Base-by-base conservation (phyloP, 2,329 filamentous ascomycete genomes). In the Penicillium sumatraense region DNA sequence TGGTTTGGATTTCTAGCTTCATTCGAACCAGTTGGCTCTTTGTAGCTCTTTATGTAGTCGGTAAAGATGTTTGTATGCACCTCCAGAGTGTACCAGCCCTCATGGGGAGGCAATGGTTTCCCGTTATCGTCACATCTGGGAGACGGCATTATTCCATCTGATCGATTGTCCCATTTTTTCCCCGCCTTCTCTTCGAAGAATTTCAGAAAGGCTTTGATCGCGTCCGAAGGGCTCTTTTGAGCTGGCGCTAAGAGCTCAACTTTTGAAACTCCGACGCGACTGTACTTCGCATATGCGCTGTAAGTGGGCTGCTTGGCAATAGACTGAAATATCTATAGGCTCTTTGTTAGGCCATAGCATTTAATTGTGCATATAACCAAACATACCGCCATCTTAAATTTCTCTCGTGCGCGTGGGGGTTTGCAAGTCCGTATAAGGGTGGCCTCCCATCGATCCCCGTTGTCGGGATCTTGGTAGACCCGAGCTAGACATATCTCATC, bases 301-400 rank as follows among this genome's bases (percentile, higher is more conserved):
- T 90, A 92, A 0, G 83, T 80, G 55, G 76, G 78, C 0, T 87
- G 87, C 13, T 75, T 72, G 10, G 80, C 75, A 56, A 84, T 80
- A 5, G 86, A 88, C 70, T 91, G 85, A 75, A 86, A 90, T 48
- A 93, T 78, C 87, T 91, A 59, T 26, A 68, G 54, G 45, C 50
- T 21, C 10, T 48, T 47, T 9, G 53, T 51, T 14, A n/a, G 3
- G 5, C 16, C 13, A 8, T 21, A 20, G n/a, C 4, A n/a, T 40
- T 18, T 7, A 36, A 42, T n/a, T n/a, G 5, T n/a, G n/a, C 5
- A 11, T n/a, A 3, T 40, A 54, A 53, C 31, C 52, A 16, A 20
- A 73, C 83, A 74, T 75, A 89, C 87, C 56, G 80, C 83, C 2
- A 90, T 70, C 0, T 78, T 75, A 36, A 85, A 87, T 29, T 81